These are phyloP conservation scores for Emergomyces orientalis DNA, from an alignment of 2,329 filamentous ascomycete species.

Conservation along the genomic window DNA sequence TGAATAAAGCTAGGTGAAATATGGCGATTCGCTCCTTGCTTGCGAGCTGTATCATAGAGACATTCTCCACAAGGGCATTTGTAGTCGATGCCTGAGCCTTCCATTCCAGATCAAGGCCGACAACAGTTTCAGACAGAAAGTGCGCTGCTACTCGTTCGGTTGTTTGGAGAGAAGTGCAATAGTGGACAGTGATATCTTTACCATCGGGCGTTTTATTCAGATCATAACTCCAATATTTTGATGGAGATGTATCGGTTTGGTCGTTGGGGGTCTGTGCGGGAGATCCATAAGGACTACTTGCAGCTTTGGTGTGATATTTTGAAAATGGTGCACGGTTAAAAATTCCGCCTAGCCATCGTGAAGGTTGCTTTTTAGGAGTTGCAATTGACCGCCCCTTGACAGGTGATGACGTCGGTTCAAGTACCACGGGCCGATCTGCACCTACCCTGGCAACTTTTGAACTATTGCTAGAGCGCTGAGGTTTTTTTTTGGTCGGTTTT, in stretches of 20 bases:
- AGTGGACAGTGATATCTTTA: conserved; percentile 59
- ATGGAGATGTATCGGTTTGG: not conserved
- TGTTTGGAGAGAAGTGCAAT: conserved; percentile 59
- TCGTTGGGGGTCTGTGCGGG: not conserved
- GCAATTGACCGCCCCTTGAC: not conserved
- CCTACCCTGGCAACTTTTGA: not conserved
- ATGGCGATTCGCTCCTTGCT: conserved; percentile 66
- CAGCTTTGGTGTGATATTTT: conserved; percentile 2
- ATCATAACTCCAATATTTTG: conserved; percentile 7
- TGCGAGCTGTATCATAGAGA: conserved; percentile 76
- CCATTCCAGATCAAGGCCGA: conserved; percentile 95
- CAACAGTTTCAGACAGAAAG: conserved; percentile 58
- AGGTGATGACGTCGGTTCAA: not conserved
- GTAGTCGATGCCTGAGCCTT: conserved; percentile 41
- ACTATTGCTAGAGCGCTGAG: not conserved
- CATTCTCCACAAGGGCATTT: conserved; percentile 53
- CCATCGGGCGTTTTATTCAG: conserved; percentile 40
- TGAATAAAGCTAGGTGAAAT: conserved; percentile 66
- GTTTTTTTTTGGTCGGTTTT: not conserved
- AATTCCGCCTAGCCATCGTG: not conserved
- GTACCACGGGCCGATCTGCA: not conserved
- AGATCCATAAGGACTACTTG: not conserved
- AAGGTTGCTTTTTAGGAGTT: not conserved
- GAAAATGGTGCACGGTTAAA: not conserved
- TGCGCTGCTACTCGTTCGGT: conserved; percentile 58